Percentiles rank a stretch among this genome's conserved stretches.
These are phyloP conservation scores for Dactylellina drechsleri DNA, from an alignment of 2,329 filamentous ascomycete species.

Conservation along the genomic window DNA sequence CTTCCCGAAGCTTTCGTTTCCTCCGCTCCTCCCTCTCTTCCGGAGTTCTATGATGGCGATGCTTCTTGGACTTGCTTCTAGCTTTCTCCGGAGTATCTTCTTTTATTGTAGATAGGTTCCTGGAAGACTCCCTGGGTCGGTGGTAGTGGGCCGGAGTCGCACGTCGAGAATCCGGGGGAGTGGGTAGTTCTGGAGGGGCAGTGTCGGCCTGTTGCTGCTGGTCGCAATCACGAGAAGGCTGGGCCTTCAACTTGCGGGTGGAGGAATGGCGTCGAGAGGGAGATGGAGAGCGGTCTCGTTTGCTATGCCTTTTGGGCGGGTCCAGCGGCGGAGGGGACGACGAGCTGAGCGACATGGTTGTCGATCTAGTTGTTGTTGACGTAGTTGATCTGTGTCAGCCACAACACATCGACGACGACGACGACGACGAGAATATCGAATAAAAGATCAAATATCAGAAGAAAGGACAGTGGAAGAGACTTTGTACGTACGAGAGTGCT, in stretches of 20 bases:
- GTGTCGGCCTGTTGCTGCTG: slow-evolving; percentile 21
- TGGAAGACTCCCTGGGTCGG: slow-evolving; percentile 44
- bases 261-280: slow-evolving; percentile 38
- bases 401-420: slow-evolving; percentile 30
- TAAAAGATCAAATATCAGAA: not conserved
- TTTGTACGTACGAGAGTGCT: slow-evolving; percentile 43
- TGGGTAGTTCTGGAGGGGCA: slow-evolving; percentile 36
- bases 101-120: slow-evolving; percentile 45
- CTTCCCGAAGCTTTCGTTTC: slow-evolving; percentile 37
- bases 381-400: slow-evolving; percentile 28
- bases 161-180: slow-evolving; percentile 47
- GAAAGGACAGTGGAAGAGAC: not conserved
- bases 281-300: slow-evolving; percentile 40
- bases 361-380: slow-evolving; percentile 41
- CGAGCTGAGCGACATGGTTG: slow-evolving; percentile 39
- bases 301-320: slow-evolving; percentile 38
- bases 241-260: slow-evolving; percentile 34
- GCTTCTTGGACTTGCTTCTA: slow-evolving; percentile 24
- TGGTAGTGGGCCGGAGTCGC: slow-evolving; percentile 45
- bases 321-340: slow-evolving; percentile 45
- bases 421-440: not conserved
- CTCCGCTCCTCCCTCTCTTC: slow-evolving; percentile 45
- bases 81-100: slow-evolving; percentile 39
- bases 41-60: slow-evolving; percentile 39
- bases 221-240: slow-evolving; percentile 30